Evolutionary conservation across 805 yeast genomes (phyloP), one percentile per base, ranked within the genome.

Genomic region (Candida qinlingensis): DNA sequence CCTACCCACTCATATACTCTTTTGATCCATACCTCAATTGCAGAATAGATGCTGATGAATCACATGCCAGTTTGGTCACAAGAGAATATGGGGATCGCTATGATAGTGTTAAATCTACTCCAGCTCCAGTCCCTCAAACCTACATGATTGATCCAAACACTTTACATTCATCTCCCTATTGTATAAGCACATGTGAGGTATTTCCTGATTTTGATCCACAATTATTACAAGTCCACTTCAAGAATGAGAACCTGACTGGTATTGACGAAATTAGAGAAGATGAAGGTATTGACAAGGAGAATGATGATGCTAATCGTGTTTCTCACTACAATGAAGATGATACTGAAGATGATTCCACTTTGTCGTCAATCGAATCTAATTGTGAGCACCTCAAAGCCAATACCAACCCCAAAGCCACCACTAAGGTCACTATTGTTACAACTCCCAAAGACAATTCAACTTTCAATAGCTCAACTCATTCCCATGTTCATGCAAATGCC

Each of bases 121-220:
- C 26, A 36, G 6, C 7, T 19, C 8, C 38, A 33, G 28, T 19
- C 6, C 19, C n/a, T 29, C 41, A 36, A 35, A 36, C 9, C 28
- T 44, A 36, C 29, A 31, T 28, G 12, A 25, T 35, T 28, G 46
- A 27, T 19, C 36, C 25, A 28, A 4, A 4, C 27, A 37, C 31
- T 33, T 19, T 29, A 41, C 44, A n/a, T 19, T 19, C 44, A 36
- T 11, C 36, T 34, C 11, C n/a, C 19, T 41, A 37, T 26, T 44
- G 39, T 33, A 39, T 42, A 31, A 42, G 36, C 19, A 47, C 50
- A 7, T 47, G 46, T 36, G 46, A 42, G 8, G 41, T 43, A 12
- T 43, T 43, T 10, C 50, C 46, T 12, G 50, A 47, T 11, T 47
- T 47, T 36, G 50, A 47, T 39, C 50, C 50, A 11, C 37, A 47